A percentile compares a stretch with the other conserved stretches of the same genome.
Evolutionary conservation across 306 rosid genomes (phyloP).

Genomic region (Quillaja saponaria): DNA sequence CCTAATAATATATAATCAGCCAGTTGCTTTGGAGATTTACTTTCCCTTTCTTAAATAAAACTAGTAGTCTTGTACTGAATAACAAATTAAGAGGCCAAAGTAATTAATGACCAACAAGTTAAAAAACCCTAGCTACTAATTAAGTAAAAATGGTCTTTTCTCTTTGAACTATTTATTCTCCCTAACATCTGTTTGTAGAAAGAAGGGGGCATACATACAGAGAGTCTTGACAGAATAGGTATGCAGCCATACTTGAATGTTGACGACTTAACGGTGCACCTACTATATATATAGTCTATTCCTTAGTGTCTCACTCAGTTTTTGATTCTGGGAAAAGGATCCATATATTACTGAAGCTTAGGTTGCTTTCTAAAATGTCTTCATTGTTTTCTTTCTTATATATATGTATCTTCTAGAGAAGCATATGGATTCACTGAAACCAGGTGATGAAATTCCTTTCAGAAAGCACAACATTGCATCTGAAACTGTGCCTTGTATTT

Average conservation of each 20-base stretch:
- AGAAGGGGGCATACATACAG: not conserved
- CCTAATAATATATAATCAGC: constrained; percentile 21
- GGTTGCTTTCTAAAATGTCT: not conserved
- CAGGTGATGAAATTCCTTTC: not conserved
- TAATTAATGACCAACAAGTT: constrained; percentile 20
- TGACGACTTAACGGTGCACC: no score
- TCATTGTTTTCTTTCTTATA: not conserved
- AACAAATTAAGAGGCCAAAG: constrained; percentile 22
- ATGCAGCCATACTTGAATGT: no score
- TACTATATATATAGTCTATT: no score
- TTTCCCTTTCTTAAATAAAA: constrained; percentile 22
- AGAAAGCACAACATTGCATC: not conserved
- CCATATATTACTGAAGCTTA: not conserved
- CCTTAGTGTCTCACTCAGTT: no score
- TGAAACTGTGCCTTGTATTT: not conserved
- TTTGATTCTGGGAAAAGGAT: no score
- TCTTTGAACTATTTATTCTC: not conserved
- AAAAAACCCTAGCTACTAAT: constrained; percentile 14
- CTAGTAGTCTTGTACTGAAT: constrained; percentile 21
- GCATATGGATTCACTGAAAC: not conserved
- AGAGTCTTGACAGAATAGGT: no score
- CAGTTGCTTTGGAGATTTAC: constrained; percentile 8
- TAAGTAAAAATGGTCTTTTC: not conserved
- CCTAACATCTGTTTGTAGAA: not conserved
- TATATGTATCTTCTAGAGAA: constrained; percentile 1